Conservation (phyloP, 495 filamentous ascomycete genomes). For the Bacidia gigantensis region DNA sequence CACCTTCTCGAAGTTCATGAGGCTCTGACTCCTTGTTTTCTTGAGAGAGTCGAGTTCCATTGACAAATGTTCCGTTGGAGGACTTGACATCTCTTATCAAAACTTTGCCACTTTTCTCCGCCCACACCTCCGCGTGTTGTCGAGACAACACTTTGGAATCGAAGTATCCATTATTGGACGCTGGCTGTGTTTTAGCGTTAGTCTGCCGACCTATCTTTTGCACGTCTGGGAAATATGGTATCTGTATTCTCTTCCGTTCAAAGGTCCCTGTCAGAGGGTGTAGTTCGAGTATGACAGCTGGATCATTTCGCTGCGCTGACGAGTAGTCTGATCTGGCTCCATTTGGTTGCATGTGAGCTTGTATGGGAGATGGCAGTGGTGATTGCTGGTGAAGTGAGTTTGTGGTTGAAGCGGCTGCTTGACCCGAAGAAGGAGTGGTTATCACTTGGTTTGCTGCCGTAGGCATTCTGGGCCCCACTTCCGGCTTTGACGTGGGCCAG, state of each 20-base stretch:
- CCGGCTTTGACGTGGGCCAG: conserved; percentile 61
- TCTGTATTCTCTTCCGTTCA: conserved; percentile 85
- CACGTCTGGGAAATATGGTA: conserved; percentile 79
- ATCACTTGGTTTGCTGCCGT: conserved; percentile 48
- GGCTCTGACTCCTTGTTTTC: conserved; percentile 94
- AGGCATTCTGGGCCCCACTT: conserved; percentile 49
- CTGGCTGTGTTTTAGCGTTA: conserved; percentile 87
- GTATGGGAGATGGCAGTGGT: conserved; percentile 53
- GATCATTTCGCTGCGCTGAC: conserved; percentile 40
- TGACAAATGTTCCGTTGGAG: conserved; percentile 96
- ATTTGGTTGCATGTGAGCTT: conserved; percentile 45
- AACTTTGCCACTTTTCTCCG: conserved; percentile 74
- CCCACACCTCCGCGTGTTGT: conserved; percentile 95
- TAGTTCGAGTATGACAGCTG: conserved; percentile 64
- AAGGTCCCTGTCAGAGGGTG: conserved; percentile 88
- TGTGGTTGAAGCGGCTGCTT: conserved; percentile 52
- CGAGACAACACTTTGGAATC: conserved; percentile 94
- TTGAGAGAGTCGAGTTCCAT: conserved; percentile 73
- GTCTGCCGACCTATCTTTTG: conserved; percentile 91
- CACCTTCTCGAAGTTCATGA: conserved; percentile 74
- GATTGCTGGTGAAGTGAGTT: conserved; percentile 57
- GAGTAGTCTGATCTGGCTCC: conserved; percentile 39
- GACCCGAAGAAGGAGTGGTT: conserved; percentile 49
- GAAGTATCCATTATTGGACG: conserved; percentile 82
- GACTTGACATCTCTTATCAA: conserved; percentile 97